Percentiles rank a stretch among this genome's conserved stretches.
These are phyloP conservation scores for Perkinsus olseni DNA, from an alignment of 169 alveolate species.

Conservation along the genomic window DNA sequence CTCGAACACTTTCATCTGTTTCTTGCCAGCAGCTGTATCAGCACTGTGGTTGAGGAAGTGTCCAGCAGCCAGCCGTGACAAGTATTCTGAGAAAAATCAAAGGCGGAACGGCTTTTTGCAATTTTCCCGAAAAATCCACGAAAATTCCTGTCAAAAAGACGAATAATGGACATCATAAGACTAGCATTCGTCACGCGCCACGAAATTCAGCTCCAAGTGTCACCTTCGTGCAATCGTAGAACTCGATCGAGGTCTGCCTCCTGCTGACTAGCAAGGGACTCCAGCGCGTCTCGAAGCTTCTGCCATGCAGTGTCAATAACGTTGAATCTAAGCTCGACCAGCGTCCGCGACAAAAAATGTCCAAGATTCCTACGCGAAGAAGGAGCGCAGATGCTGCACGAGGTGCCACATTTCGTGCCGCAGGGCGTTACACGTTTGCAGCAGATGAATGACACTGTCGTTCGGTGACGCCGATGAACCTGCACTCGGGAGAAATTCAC, in stretches of 20 bases:
- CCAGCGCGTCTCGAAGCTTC: not conserved
- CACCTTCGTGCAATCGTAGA: not conserved
- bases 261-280: not conserved
- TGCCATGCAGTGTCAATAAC: not conserved
- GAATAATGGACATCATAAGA: not conserved
- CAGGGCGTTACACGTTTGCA: not conserved
- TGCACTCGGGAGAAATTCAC: not conserved
- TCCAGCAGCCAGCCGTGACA: not conserved
- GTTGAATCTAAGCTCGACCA: not conserved
- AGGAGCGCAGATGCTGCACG: not conserved
- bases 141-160: too few species aligned
- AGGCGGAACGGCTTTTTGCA: too few species aligned
- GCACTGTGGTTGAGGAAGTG: not conserved
- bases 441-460: not conserved
- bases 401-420: not conserved
- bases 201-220: not conserved
- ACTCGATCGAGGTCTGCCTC: not conserved
- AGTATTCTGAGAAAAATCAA: not conserved
- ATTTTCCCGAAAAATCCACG: too few species aligned
- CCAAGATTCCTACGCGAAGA: not conserved
- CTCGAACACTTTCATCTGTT: not conserved
- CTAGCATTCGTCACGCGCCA: not conserved
- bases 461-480: not conserved
- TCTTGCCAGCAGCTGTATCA: not conserved
- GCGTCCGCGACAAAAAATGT: not conserved